A percentile compares a stretch with the other conserved stretches of the same genome.
phyloP scores from a whole-genome alignment of 768 basidiomycete species.

The Tremella yokohamensis region DNA sequence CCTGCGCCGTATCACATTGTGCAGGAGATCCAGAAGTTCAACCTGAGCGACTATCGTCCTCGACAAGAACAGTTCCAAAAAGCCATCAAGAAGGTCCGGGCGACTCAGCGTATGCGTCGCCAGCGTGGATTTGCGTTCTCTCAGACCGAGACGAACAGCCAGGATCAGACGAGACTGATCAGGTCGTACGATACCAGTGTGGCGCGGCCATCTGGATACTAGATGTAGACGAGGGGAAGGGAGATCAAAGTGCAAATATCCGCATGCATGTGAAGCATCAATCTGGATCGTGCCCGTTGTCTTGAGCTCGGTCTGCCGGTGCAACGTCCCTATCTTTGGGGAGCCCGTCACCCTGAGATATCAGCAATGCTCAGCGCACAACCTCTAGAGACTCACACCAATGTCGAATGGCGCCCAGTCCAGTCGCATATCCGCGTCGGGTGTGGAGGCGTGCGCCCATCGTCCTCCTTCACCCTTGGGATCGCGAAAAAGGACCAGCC shows the following conservation, averaged over 20 bases:
- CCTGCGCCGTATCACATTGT: slow-evolving; percentile 96
- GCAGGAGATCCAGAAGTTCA: slow-evolving; percentile 98
- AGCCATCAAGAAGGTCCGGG: slow-evolving; percentile 99
- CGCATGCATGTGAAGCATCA: slow-evolving; percentile 12
- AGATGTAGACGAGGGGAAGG: slow-evolving; percentile 9
- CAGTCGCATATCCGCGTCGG: slow-evolving; percentile 17
- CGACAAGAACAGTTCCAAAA: slow-evolving; percentile 99
- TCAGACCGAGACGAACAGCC: slow-evolving; percentile 82
- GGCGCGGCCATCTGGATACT: slow-evolving; percentile 48
- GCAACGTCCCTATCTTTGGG: slow-evolving; percentile 27
- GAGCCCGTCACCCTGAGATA: slow-evolving; percentile 24
- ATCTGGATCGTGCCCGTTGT: neutral
- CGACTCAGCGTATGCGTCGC: slow-evolving; percentile 91
- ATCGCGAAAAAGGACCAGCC: slow-evolving; percentile 43
- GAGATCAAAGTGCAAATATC: neutral
- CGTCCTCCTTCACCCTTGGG: slow-evolving; percentile 33
- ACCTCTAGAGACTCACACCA: slow-evolving; percentile 30
- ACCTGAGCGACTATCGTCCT: slow-evolving; percentile 92
- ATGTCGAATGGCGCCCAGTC: slow-evolving; percentile 46
- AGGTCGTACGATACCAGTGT: slow-evolving; percentile 54
- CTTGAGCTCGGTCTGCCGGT: neutral
- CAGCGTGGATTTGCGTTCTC: slow-evolving; percentile 98
- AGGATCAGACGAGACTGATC: slow-evolving; percentile 68
- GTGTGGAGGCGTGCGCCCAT: slow-evolving; percentile 32
- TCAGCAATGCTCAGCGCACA: slow-evolving; percentile 9